Conservation (phyloP, 2,329 filamentous ascomycete species). For the Albifimbria verrucaria region DNA sequence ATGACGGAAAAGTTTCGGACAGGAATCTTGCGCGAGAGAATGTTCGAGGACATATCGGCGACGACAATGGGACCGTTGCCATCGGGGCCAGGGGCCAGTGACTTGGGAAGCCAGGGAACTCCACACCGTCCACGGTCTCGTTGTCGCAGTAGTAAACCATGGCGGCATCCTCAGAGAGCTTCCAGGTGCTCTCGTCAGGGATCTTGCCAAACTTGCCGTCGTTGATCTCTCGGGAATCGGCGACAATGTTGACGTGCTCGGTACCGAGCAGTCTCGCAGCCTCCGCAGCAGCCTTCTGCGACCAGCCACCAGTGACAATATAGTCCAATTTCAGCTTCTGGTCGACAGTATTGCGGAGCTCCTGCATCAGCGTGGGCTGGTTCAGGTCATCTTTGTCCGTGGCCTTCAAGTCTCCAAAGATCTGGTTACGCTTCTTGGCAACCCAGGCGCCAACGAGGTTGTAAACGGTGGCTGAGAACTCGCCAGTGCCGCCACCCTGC, state of each 20-base stretch:
- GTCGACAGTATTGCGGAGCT: constrained; percentile 61
- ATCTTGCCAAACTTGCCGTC: constrained; percentile 85
- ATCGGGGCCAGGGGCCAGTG: constrained; percentile 53
- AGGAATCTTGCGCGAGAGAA: constrained; percentile 76
- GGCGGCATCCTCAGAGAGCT: constrained; percentile 63
- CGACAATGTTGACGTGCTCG: constrained; percentile 75
- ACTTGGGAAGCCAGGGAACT: constrained; percentile 75
- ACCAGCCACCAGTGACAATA: constrained; percentile 84
- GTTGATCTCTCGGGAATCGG: constrained; percentile 63
- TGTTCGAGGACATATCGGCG: constrained; percentile 93
- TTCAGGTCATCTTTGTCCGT: constrained; percentile 24
- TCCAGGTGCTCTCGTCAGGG: constrained; percentile 74
- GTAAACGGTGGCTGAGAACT: constrained; percentile 60
- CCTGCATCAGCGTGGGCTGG: constrained; percentile 50
- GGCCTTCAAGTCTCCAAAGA: constrained; percentile 53
- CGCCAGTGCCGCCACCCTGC: constrained; percentile 79
- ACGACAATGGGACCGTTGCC: constrained; percentile 73
- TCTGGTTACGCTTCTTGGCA: constrained; percentile 58
- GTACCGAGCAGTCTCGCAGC: constrained; percentile 72
- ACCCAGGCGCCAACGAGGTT: constrained; percentile 86
- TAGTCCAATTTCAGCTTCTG: constrained; percentile 70
- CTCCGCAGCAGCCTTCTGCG: constrained; percentile 83
- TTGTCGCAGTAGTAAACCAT: constrained; percentile 92
- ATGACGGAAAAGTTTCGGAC: constrained; percentile 77
- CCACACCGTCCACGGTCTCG: constrained; percentile 90